Evolutionary conservation across 768 basidiomycete genomes (phyloP), one percentile per base, ranked within the genome.

Genomic region (Termitomyces sp.): DNA sequence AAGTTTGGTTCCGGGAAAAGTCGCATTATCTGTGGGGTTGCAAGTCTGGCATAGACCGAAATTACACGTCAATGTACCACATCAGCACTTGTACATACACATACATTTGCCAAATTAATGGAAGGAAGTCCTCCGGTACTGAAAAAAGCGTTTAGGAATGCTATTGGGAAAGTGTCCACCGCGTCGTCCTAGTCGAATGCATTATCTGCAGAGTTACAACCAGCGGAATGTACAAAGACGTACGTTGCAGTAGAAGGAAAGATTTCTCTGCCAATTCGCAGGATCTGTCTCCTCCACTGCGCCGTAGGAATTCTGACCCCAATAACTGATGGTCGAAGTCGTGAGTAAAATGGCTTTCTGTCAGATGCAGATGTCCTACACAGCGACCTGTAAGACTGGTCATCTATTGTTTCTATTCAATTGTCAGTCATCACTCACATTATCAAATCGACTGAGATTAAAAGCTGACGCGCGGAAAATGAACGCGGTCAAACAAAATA

Each of bases 231-330:
- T 42, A 57, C 45, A 61, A 52, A 60, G 36, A 54, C 73, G 58
- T 53, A 82, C 84, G 64, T 81, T 77, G 68, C 86, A 88, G 67
- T 88, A 88, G 65, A 77, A 85, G 5, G 81, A 79, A 54, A 89
- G 72, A 0, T 77, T 71, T 66, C 87, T 78, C 73, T 88, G 86
- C 59, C 72, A 86, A 63, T 84, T 76, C 32, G 81, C 77, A 0
- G 74, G 68, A 58, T 86, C 77, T 22, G 65, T 66, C 16, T 66
- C 54, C 59, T 80, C 75, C 6, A 71, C 73, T 10, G 86, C 87
- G 42, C 87, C 87, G 58, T 87, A 86, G 1, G 87, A 87, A 63
- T 88, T 85, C 68, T 90, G 86, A 58, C 87, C 88, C 85, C 85
- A 88, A 66, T 87, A 88, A 33, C 85, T 86, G 8, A 20, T 4